A percentile compares a stretch with the other conserved stretches of the same genome.
These are phyloP conservation scores for Rhodofomes roseus DNA, from an alignment of 1,284 basidiomycete genomes.

Conservation along the genomic window DNA sequence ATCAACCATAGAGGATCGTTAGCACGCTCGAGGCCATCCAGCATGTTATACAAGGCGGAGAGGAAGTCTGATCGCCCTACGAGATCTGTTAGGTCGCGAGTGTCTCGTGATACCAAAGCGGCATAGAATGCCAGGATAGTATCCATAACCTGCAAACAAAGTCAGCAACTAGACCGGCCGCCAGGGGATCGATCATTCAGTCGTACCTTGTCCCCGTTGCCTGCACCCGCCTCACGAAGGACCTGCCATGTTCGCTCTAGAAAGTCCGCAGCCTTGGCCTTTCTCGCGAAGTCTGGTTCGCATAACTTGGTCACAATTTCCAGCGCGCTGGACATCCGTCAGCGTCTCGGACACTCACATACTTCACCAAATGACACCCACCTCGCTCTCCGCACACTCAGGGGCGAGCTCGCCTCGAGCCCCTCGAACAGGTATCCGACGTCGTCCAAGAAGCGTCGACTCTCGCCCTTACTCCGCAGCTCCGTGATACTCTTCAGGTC, in stretches of 20 bases:
- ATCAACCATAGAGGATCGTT: constrained; percentile 46
- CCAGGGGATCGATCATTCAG: too few relatives aligned
- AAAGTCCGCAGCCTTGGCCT: constrained; percentile 72
- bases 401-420: constrained; percentile 46
- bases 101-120: constrained; percentile 55
- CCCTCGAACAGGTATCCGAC: constrained; percentile 80
- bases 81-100: constrained; percentile 48
- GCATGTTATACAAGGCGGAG: constrained; percentile 41
- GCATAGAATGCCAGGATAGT: constrained; percentile 54
- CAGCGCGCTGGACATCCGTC: constrained; percentile 46
- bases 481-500: constrained; percentile 78
- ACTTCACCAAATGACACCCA: constrained; percentile 14
- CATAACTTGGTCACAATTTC: constrained; percentile 73
- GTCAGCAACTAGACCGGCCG: background rate
- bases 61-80: constrained; percentile 39
- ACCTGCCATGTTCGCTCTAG: constrained; percentile 62
- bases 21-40: constrained; percentile 30
- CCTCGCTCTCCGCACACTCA: constrained; percentile 66
- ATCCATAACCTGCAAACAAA: constrained; percentile 48
- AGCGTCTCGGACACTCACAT: background rate
- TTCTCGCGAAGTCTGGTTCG: constrained; percentile 67
- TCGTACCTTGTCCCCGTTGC: constrained; percentile 54
- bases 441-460: constrained; percentile 72
- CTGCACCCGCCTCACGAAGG: constrained; percentile 53
- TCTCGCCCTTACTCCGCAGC: constrained; percentile 74